Conservation (phyloP, 164 flowering plant species). For the Sedum album region DNA sequence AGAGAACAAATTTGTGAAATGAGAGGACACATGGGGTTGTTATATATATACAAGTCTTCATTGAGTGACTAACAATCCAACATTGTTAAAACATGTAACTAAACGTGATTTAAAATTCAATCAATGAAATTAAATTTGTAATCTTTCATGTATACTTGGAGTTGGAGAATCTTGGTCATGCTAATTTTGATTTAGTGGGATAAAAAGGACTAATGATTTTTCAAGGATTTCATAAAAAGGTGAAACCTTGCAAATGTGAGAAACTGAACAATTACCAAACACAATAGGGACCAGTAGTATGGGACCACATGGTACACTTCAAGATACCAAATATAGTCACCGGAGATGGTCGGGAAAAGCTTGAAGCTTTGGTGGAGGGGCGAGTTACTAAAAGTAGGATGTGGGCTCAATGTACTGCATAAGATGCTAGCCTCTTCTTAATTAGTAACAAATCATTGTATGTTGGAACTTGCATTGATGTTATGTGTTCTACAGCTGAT, state of each 20-base stretch:
- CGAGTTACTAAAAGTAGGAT: slow-evolving; percentile 2
- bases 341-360: slow-evolving; percentile 6
- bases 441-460: slow-evolving; percentile 3
- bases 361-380: background rate
- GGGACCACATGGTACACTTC: slow-evolving; percentile 4
- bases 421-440: background rate
- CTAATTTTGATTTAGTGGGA: background rate
- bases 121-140: background rate
- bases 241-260: background rate
- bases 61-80: background rate
- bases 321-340: background rate
- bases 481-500: too few species aligned
- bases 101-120: background rate
- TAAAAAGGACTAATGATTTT: background rate
- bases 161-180: background rate
- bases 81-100: background rate
- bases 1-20: background rate
- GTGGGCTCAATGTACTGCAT: slow-evolving; percentile 6
- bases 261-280: background rate
- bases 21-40: slow-evolving; percentile 2
- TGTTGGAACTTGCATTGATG: background rate
- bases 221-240: background rate
- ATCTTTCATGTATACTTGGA: background rate
- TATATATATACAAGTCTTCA: background rate
- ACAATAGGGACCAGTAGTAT: background rate